Evolutionary conservation across 257 asterid genomes (phyloP), one percentile per base, ranked within the genome.

Genomic region (Nicotiana paniculata): DNA sequence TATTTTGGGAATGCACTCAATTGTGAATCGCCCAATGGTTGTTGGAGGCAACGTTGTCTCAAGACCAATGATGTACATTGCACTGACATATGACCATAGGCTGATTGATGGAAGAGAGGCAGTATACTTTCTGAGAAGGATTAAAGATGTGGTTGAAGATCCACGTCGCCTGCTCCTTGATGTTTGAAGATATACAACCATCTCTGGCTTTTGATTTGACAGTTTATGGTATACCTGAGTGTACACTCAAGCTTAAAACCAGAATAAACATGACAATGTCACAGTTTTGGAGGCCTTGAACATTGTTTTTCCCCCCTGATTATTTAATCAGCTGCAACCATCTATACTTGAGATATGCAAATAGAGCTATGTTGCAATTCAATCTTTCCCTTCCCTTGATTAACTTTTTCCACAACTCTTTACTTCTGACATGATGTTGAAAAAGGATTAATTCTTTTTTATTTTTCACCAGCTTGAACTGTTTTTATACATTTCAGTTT

Each of bases 61-160:
- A 0, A 86, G 99, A 82, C 99, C 99, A 17, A 94, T 93, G 99
- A 96, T 96, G 99, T 91, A 94, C 92, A 88, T 92, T 78, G 99
- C 99, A 4, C 83, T 94, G 89, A 93, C 99, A 18, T 94, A 96
- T 43, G 98, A 96, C 86, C 99, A 96, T 79, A 84, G 98, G 90
- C 92, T 96, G 87, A 96, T 96, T 67, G 99, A 96, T 59, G 98
- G 99, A 81, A 94, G 98, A 93, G 99, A 96, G 90, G 99, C 97
- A 0, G 98, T 94, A 17, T 91, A 91, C 90, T 96, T 94, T 83
- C 82, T 96, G 93, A 89, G 97, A 86, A 92, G 97, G 81, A 96
- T 96, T 88, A 94, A 96, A 78, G 99, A 96, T 39, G 97, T 96
- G 83, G 99, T 96, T 55, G 99, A 96, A 84, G 99, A 96, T 86